These are phyloP conservation scores for Pythium aristosporum DNA, from an alignment of 352 stramenopile species.

Conservation along the genomic window DNA sequence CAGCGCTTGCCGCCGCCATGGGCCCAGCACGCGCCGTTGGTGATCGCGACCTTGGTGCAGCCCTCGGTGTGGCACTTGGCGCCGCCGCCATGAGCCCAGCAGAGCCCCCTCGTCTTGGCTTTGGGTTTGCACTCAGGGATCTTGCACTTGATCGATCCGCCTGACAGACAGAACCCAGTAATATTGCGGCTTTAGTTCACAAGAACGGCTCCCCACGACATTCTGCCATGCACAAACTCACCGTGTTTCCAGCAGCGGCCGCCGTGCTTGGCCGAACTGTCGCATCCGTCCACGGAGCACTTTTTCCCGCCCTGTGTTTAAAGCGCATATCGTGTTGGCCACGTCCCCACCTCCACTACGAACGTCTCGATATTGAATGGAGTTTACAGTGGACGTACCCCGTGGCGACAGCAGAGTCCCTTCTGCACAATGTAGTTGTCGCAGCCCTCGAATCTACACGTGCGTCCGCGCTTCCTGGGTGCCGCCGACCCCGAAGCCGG, in stretches of 20 bases:
- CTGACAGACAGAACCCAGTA: slow-evolving; percentile 5
- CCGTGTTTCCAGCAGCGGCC: slow-evolving; percentile 42
- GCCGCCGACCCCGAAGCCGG: too few relatives aligned
- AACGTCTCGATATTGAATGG: too few relatives aligned
- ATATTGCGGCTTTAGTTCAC: too few relatives aligned
- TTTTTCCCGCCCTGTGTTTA: slow-evolving; percentile 33
- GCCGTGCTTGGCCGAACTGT: slow-evolving; percentile 34
- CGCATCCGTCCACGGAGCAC: slow-evolving; percentile 32
- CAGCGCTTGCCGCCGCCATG: slow-evolving; percentile 23
- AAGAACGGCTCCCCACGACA: too few relatives aligned
- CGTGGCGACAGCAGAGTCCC: slow-evolving; percentile 44
- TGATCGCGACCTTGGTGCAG: too few relatives aligned
- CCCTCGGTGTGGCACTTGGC: too few relatives aligned
- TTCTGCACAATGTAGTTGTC: slow-evolving; percentile 50
- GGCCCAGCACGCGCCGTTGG: slow-evolving; percentile 26
- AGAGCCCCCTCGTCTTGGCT: slow-evolving; percentile 41
- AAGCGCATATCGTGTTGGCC: too few relatives aligned
- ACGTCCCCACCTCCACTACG: too few relatives aligned
- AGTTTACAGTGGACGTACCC: slow-evolving; percentile 21
- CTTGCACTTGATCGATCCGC: slow-evolving; percentile 37
- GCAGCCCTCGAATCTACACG: slow-evolving; percentile 35
- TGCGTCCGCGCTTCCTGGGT: slow-evolving; percentile 12
- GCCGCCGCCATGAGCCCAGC: slow-evolving; percentile 39
- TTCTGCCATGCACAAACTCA: slow-evolving; percentile 10
- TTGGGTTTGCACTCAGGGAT: slow-evolving; percentile 34